A percentile compares a stretch with the other conserved stretches of the same genome.
These are phyloP conservation scores for Hygrophorus pudorinus DNA, from an alignment of 768 basidiomycete genomes.

Conservation along the genomic window DNA sequence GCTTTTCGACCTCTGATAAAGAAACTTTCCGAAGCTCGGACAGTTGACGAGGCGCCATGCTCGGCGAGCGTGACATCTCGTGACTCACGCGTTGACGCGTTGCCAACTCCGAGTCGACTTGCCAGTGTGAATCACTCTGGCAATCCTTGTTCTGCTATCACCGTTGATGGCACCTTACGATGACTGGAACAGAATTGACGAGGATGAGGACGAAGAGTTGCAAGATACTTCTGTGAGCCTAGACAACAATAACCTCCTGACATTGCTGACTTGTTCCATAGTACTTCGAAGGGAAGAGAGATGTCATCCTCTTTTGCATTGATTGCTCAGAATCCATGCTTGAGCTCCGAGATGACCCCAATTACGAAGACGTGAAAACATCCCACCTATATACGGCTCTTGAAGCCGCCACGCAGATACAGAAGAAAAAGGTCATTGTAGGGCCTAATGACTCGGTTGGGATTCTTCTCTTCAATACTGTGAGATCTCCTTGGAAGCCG, in stretches of 20 bases:
- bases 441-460: slow-evolving; percentile 88
- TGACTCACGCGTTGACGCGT: not conserved
- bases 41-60: slow-evolving; percentile 10
- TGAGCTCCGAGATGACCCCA: slow-evolving; percentile 50
- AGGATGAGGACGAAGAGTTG: slow-evolving; percentile 77
- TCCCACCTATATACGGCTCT: slow-evolving; percentile 75
- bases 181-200: slow-evolving; percentile 71
- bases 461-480: slow-evolving; percentile 88
- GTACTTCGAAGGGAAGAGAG: slow-evolving; percentile 66
- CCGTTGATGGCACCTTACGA: slow-evolving; percentile 37
- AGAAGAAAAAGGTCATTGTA: slow-evolving; percentile 83
- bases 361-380: slow-evolving; percentile 54
- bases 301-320: slow-evolving; percentile 92
- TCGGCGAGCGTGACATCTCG: not conserved
- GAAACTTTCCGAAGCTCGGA: slow-evolving; percentile 13
- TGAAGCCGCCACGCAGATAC: slow-evolving; percentile 74
- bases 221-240: slow-evolving; percentile 53
- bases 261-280: slow-evolving; percentile 17
- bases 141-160: not conserved
- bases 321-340: slow-evolving; percentile 93
- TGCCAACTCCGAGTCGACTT: too few species aligned
- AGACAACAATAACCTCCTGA: not conserved
- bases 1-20: slow-evolving; percentile 5
- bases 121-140: too few species aligned
- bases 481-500: slow-evolving; percentile 19